phyloP scores from a whole-genome alignment of 108 stramenopile species.

The Cyclotella atomus region DNA sequence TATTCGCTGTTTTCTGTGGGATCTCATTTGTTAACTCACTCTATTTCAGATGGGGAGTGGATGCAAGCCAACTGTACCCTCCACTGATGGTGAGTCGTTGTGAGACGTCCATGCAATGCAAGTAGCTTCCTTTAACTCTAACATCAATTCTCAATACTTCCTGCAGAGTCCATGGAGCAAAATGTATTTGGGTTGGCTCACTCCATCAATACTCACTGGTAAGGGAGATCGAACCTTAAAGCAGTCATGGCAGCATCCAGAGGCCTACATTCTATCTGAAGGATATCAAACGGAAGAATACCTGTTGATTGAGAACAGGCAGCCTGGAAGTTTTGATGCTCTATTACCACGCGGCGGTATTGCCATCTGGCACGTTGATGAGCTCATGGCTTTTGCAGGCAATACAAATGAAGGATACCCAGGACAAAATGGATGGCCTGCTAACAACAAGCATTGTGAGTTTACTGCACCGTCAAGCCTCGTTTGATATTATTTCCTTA shows the following conservation, averaged over 20 bases:
- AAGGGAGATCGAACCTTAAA: conserved; percentile 56
- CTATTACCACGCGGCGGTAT: conserved; percentile 60
- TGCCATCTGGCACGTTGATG: conserved; percentile 74
- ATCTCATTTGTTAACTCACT: neutral
- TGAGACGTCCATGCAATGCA: neutral
- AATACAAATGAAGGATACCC: conserved; percentile 54
- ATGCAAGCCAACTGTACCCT: conserved; percentile 48
- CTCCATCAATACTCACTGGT: conserved; percentile 38
- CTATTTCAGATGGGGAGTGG: conserved; percentile 26
- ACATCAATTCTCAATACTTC: neutral
- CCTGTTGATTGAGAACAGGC: conserved; percentile 78
- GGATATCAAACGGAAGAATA: conserved; percentile 61
- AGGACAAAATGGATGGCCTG: conserved; percentile 56
- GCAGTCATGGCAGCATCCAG: conserved; percentile 44
- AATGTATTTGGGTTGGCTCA: conserved; percentile 57
- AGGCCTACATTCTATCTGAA: conserved; percentile 50
- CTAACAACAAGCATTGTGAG: conserved; percentile 50
- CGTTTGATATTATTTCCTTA: conserved; percentile 29
- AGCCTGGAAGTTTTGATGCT: conserved; percentile 60
- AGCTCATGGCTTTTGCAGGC: conserved; percentile 29
- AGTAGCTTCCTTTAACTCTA: neutral
- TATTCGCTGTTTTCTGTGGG: neutral
- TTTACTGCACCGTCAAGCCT: neutral
- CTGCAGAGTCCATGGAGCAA: conserved; percentile 52
- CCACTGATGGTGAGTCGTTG: conserved; percentile 28